Evolutionary conservation across 306 rosid genomes (phyloP).

Genomic region (Prunus dulcis): DNA sequence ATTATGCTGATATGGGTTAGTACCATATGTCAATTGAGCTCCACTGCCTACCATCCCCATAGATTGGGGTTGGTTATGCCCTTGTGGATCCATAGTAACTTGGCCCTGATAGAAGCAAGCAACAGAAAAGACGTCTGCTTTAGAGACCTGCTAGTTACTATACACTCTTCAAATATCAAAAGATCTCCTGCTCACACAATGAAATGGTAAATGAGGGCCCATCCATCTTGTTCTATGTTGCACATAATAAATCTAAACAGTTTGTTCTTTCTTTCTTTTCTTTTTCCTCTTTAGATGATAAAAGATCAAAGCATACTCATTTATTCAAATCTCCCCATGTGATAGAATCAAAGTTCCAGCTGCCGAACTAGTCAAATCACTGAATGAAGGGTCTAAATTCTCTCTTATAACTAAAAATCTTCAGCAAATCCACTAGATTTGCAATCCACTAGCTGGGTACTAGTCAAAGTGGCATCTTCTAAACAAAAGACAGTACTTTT

Average conservation of each 20-base stretch:
- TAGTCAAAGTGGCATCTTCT: background rate
- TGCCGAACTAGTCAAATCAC: background rate
- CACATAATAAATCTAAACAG: background rate
- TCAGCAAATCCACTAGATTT: background rate
- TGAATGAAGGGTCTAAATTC: background rate
- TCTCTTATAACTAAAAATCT: background rate
- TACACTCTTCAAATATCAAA: background rate
- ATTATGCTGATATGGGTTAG: constrained; percentile 34
- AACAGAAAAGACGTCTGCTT: background rate
- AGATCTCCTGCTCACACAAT: background rate
- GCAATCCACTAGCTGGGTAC: background rate
- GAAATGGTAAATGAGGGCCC: background rate
- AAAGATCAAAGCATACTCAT: background rate
- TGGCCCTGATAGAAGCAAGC: constrained; percentile 5
- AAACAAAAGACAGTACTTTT: background rate
- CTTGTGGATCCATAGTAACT: constrained; percentile 40
- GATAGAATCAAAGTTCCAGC: background rate
- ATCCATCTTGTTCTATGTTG: background rate
- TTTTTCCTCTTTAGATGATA: background rate
- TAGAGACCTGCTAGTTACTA: background rate
- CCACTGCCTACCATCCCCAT: constrained; percentile 41
- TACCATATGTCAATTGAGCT: constrained; percentile 38
- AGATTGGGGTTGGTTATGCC: constrained; percentile 34
- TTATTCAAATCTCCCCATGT: background rate
- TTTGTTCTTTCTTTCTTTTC: background rate